Conservation (phyloP, 768 basidiomycete genomes). For the Panellus pusillus region DNA sequence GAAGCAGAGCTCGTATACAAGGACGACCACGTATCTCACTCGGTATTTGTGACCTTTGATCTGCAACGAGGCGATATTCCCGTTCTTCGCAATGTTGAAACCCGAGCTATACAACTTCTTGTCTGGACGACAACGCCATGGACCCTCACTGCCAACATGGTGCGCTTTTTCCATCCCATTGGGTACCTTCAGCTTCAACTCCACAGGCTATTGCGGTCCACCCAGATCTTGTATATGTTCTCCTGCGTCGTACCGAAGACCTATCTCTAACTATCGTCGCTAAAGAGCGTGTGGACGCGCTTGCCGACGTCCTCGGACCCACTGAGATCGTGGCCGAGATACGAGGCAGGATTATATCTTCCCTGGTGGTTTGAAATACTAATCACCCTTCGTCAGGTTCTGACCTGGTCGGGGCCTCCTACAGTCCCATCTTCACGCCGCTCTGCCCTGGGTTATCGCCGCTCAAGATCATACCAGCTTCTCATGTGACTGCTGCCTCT, state of each 20-base stretch:
- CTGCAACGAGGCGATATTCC: conserved; percentile 33
- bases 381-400: conserved; percentile 33
- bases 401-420: conserved; percentile 59
- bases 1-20: conserved; percentile 93
- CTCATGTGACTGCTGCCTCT: conserved; percentile 82
- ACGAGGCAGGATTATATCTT: conserved; percentile 30
- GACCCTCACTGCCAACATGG: conserved; percentile 96
- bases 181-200: conserved; percentile 6
- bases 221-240: conserved; percentile 64
- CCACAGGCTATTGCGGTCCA: conserved; percentile 86
- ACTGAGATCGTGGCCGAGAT: conserved; percentile 38
- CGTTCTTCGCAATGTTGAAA: conserved; percentile 32
- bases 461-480: conserved; percentile 56
- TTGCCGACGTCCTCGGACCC: conserved; percentile 36
- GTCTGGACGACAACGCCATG: conserved; percentile 99
- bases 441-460: conserved; percentile 24
- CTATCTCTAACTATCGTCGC: conserved; percentile 46
- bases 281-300: conserved; percentile 46
- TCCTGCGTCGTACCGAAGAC: conserved; percentile 36
- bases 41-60: conserved; percentile 81
- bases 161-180: conserved; percentile 32
- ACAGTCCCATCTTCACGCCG: conserved; percentile 60
- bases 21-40: conserved; percentile 85
- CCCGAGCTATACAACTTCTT: conserved; percentile 50
- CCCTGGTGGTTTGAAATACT: background rate